Conservation (phyloP, 306 rosid genomes). For the Fagus sylvatica region DNA sequence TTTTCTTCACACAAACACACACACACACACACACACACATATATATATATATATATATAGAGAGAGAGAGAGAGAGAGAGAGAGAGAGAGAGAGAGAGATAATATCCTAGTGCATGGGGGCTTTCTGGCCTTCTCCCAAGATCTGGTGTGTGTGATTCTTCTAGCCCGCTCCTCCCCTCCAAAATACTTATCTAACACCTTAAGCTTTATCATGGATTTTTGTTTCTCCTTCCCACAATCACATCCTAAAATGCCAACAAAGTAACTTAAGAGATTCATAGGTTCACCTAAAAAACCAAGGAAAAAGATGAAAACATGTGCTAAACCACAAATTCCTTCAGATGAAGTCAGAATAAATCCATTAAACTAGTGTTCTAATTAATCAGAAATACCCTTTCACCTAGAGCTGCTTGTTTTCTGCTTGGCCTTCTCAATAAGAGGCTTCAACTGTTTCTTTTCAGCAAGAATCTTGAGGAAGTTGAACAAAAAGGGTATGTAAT, state of each 20-base stretch:
- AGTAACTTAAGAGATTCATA: not conserved
- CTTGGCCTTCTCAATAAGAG: constrained; percentile 97
- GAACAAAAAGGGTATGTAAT: constrained; percentile 93
- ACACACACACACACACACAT: too few species aligned
- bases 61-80: too few species aligned
- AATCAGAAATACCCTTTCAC: constrained; percentile 34
- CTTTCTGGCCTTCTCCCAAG: too few species aligned
- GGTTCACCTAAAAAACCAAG: not conserved
- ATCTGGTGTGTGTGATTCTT: too few species aligned
- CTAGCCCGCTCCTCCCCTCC: too few species aligned
- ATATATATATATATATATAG: too few species aligned
- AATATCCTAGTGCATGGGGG: too few species aligned
- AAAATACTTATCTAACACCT: too few species aligned
- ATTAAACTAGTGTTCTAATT: not conserved
- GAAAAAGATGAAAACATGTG: not conserved
- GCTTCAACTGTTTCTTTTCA: constrained; percentile 97
- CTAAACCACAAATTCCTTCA: not conserved
- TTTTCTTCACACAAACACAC: too few species aligned
- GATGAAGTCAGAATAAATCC: constrained; percentile 3
- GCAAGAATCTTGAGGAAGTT: constrained; percentile 95
- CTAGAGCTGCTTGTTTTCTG: constrained; percentile 68
- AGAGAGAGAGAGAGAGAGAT: too few species aligned
- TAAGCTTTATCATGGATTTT: too few species aligned
- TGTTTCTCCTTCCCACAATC: not conserved
- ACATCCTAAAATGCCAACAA: not conserved